Evolutionary conservation across 2,329 filamentous ascomycete species (phyloP).

Genomic region (Grosmannia penicillata): DNA sequence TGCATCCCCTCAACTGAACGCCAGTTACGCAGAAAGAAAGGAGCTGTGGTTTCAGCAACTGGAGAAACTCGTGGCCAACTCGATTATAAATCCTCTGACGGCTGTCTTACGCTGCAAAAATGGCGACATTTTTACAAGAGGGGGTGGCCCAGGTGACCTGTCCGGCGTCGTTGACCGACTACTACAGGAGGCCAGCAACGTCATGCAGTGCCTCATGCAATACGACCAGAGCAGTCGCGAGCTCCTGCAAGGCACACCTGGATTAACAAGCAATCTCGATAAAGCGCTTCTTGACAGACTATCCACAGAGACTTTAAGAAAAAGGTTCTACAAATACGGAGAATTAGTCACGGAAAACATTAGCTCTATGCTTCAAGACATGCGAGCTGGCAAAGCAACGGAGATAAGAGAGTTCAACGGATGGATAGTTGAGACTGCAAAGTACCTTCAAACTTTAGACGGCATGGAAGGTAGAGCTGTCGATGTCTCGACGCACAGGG

Average conservation of each 20-base stretch:
- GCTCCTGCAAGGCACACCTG: slow-evolving; percentile 18
- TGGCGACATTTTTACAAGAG: slow-evolving; percentile 49
- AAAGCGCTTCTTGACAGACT: slow-evolving; percentile 30
- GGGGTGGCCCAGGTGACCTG: slow-evolving; percentile 14
- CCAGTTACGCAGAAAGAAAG: slow-evolving; percentile 20
- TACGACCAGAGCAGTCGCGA: slow-evolving; percentile 30
- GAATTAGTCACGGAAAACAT: slow-evolving; percentile 35
- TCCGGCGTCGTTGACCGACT: slow-evolving; percentile 46
- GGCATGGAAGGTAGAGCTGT: not conserved
- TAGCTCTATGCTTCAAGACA: slow-evolving; percentile 50
- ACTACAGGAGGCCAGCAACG: slow-evolving; percentile 56
- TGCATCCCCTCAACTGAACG: slow-evolving; percentile 26
- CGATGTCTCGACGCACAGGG: slow-evolving; percentile 10
- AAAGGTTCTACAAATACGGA: slow-evolving; percentile 31
- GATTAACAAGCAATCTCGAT: not conserved
- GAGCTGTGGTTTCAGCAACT: slow-evolving; percentile 52
- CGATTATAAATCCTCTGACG: slow-evolving; percentile 73
- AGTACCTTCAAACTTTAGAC: slow-evolving; percentile 7
- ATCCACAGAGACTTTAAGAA: slow-evolving; percentile 24
- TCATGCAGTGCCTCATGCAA: slow-evolving; percentile 55
- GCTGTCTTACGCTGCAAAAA: slow-evolving; percentile 64
- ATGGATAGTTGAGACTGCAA: slow-evolving; percentile 14
- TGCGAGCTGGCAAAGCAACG: slow-evolving; percentile 32
- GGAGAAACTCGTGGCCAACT: slow-evolving; percentile 73
- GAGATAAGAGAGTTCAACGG: slow-evolving; percentile 47